phyloP scores from a whole-genome alignment of 1,284 basidiomycete genomes.

The Cryptococcus jaspeensis region DNA sequence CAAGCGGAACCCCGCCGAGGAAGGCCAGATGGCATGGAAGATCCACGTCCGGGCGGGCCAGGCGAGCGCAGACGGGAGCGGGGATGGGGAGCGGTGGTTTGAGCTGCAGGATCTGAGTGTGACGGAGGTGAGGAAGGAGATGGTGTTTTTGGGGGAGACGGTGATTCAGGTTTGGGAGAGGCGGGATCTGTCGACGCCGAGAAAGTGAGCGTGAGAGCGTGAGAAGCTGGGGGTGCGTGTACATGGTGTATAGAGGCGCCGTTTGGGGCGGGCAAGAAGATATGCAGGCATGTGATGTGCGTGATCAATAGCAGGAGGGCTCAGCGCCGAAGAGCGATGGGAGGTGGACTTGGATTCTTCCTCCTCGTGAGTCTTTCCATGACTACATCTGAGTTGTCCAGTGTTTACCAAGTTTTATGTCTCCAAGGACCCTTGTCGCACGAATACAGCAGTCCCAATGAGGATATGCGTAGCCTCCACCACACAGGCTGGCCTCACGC shows the following conservation, averaged over 20 bases:
- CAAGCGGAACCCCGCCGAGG: slow-evolving; percentile 25
- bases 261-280: too few relatives aligned
- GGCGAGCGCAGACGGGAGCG: background rate
- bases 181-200: slow-evolving; percentile 38
- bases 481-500: too few relatives aligned
- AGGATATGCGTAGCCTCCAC: too few relatives aligned
- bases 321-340: too few relatives aligned
- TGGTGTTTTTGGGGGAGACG: slow-evolving; percentile 97
- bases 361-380: too few relatives aligned
- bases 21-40: slow-evolving; percentile 65
- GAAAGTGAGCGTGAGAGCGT: background rate
- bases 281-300: too few relatives aligned
- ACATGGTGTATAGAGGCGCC: background rate
- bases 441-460: too few relatives aligned
- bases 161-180: slow-evolving; percentile 72
- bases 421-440: too few relatives aligned
- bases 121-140: slow-evolving; percentile 89
- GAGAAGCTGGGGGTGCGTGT: background rate
- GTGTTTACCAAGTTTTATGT: too few relatives aligned
- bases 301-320: too few relatives aligned
- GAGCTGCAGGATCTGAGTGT: slow-evolving; percentile 97
- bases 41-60: slow-evolving; percentile 72
- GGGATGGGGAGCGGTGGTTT: slow-evolving; percentile 80
- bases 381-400: too few relatives aligned
- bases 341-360: too few relatives aligned